Conservation (phyloP, 164 flowering plant genomes). For the Warburgia ugandensis region DNA sequence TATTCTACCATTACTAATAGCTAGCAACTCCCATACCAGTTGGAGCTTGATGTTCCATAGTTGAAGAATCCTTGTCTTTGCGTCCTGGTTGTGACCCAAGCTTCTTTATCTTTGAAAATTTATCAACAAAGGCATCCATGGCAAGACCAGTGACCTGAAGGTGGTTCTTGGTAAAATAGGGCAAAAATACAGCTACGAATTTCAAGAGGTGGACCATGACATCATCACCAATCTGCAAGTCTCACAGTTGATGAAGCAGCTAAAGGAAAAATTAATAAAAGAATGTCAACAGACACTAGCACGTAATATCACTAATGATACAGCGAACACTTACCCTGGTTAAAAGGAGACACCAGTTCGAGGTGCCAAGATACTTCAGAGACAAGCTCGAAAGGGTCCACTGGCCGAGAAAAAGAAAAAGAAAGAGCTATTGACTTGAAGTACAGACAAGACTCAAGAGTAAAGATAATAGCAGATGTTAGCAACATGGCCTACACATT, state of each 20-base stretch:
- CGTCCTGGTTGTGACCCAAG: neutral
- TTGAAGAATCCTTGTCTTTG: neutral
- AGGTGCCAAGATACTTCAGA: slow-evolving; percentile 1
- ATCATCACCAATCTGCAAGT: slow-evolving; percentile 63
- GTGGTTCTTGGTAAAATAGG: slow-evolving; percentile 26
- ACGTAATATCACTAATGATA: neutral
- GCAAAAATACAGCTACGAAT: slow-evolving; percentile 57
- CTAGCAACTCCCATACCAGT: too few relatives aligned
- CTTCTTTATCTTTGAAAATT: neutral
- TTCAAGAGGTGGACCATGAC: slow-evolving; percentile 52
- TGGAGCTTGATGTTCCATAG: too few relatives aligned
- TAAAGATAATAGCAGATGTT: too few relatives aligned
- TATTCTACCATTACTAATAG: too few relatives aligned
- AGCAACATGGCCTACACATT: too few relatives aligned
- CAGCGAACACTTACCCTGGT: slow-evolving; percentile 35
- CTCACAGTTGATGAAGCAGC: too few relatives aligned
- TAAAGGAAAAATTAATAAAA: neutral
- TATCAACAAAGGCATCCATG: slow-evolving; percentile 9
- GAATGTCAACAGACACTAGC: neutral
- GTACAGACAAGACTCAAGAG: too few relatives aligned
- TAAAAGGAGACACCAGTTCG: slow-evolving; percentile 55
- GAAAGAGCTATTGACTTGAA: too few relatives aligned
- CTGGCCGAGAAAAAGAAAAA: neutral
- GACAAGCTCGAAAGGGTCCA: neutral
- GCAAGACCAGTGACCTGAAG: slow-evolving; percentile 63